Evolutionary conservation across 1,139 yeast species (phyloP).

Genomic region (Yamadazyma pseudoaaseri): DNA sequence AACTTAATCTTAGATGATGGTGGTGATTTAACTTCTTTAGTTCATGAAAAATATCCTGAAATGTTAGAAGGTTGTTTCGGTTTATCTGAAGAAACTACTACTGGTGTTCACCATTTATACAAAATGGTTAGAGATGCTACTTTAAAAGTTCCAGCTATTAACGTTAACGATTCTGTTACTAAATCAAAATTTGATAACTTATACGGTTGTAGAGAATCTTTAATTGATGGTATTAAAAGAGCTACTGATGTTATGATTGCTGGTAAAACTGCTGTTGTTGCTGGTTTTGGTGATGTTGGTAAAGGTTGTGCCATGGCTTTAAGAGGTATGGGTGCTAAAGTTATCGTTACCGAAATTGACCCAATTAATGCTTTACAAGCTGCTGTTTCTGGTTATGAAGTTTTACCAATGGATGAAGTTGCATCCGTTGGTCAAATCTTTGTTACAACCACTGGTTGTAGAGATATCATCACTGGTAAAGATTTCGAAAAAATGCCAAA

Average conservation of each 20-base stretch:
- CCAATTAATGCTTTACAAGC: conserved; percentile 99
- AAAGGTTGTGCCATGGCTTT: conserved; percentile 99
- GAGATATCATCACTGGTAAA: conserved; percentile 90
- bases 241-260: conserved; percentile 99
- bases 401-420: conserved; percentile 93
- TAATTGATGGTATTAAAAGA: conserved; percentile 98
- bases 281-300: conserved; percentile 99
- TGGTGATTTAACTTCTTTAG: conserved; percentile 97
- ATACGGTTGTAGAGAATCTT: conserved; percentile 99
- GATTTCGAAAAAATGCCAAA: conserved; percentile 96
- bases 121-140: conserved; percentile 87
- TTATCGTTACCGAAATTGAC: conserved; percentile 94
- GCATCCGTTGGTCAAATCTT: conserved; percentile 94
- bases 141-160: conserved; percentile 98
- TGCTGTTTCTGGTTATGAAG: conserved; percentile 99
- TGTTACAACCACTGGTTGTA: conserved; percentile 99
- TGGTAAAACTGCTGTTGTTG: conserved; percentile 98
- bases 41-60: conserved; percentile 98
- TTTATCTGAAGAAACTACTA: conserved; percentile 98
- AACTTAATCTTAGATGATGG: conserved; percentile 99
- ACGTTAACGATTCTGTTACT: conserved; percentile 98
- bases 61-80: conserved; percentile 95
- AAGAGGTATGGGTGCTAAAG: conserved; percentile 99
- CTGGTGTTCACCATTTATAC: conserved; percentile 99
- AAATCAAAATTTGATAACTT: conserved; percentile 99